Percentiles rank a stretch among this genome's conserved stretches.
phyloP scores from a whole-genome alignment of 257 asterid species.

The Thymus quinquecostatus region DNA sequence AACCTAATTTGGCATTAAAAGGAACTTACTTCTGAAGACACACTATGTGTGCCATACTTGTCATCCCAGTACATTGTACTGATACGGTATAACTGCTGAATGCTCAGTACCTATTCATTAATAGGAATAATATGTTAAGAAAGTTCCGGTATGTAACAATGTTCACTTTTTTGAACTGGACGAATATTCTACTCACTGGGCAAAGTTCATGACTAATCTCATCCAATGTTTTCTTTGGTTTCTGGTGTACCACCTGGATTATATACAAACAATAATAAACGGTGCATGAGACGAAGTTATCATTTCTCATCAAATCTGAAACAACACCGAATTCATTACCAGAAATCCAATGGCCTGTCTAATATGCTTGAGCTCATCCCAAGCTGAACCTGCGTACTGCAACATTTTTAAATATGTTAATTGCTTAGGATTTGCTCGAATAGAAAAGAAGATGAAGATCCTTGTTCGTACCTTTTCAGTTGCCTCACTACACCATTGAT shows the following conservation, averaged over 20 bases:
- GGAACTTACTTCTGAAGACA: constrained; percentile 86
- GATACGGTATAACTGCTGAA: constrained; percentile 92
- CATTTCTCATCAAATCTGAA: constrained; percentile 20
- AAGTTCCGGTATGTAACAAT: constrained; percentile 4
- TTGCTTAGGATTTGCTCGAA: constrained; percentile 16
- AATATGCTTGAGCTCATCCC: constrained; percentile 99
- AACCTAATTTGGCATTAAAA: constrained; percentile 45
- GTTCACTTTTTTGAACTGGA: constrained; percentile 13
- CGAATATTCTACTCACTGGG: constrained; percentile 60
- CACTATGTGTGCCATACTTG: constrained; percentile 97
- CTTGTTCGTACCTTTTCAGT: constrained; percentile 74
- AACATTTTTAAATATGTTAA: constrained; percentile 37
- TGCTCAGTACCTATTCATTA: constrained; percentile 75
- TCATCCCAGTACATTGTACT: constrained; percentile 99
- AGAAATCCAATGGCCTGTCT: constrained; percentile 97
- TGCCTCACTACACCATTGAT: constrained; percentile 83
- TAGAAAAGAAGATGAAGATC: constrained; percentile 18
- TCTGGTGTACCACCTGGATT: constrained; percentile 85
- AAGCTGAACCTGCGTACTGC: constrained; percentile 96
- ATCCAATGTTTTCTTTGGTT: constrained; percentile 92
- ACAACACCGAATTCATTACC: constrained; percentile 44
- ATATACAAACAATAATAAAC: not conserved
- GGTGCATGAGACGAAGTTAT: not conserved
- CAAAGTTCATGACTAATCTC: constrained; percentile 86
- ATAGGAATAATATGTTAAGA: constrained; percentile 28